These are phyloP conservation scores for Carallia pectinifolia DNA, from an alignment of 345 rosid genomes.

Conservation along the genomic window DNA sequence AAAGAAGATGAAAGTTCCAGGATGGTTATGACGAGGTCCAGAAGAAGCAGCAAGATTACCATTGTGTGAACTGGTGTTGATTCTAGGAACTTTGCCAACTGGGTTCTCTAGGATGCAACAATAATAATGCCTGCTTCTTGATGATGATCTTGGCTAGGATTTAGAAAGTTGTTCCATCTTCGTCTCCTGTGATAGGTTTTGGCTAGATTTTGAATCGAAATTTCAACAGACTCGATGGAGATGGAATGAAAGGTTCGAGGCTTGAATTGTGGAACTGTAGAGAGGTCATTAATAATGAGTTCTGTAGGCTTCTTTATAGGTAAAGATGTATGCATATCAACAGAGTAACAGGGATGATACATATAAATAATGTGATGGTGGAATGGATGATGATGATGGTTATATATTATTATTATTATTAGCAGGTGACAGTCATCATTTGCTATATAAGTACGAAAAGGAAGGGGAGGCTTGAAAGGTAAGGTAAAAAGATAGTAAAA, in stretches of 20 bases:
- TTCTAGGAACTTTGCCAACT: conserved; percentile 40
- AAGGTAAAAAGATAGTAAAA: no score
- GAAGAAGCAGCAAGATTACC: conserved; percentile 46
- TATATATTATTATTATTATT: no score
- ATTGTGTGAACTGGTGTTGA: conserved; percentile 38
- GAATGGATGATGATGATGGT: no score
- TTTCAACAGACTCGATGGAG: conserved; percentile 42
- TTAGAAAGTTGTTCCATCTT: conserved; percentile 46
- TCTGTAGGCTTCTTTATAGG: background rate
- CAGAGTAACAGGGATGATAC: no score
- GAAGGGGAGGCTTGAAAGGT: no score
- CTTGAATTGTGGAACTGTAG: background rate
- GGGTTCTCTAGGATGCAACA: conserved; percentile 45
- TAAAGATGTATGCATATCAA: no score
- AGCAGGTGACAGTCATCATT: no score
- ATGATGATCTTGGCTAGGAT: conserved; percentile 9
- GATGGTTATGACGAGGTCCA: conserved; percentile 50
- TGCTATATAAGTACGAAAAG: no score
- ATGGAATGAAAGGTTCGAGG: conserved; percentile 3
- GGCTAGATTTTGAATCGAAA: conserved; percentile 42
- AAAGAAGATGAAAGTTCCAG: conserved; percentile 61
- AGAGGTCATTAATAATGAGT: background rate
- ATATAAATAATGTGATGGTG: no score
- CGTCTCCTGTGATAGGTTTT: conserved; percentile 46
- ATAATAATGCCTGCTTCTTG: background rate